Evolutionary conservation across 1,284 basidiomycete genomes (phyloP).

Genomic region (Sanghuangporus weigelae): DNA sequence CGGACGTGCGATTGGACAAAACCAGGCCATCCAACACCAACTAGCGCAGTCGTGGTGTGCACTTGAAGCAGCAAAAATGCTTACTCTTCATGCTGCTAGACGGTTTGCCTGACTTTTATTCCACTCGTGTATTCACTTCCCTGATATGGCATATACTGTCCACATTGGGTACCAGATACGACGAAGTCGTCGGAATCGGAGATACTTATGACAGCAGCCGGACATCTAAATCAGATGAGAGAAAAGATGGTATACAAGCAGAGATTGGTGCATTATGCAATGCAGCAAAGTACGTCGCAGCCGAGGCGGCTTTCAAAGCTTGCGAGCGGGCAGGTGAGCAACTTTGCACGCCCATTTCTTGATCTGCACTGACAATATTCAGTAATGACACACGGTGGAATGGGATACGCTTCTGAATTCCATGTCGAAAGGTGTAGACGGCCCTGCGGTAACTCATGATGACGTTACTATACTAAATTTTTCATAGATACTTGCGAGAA

Average conservation of each 20-base stretch:
- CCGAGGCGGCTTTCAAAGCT: slow-evolving; percentile 27
- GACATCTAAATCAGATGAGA: background rate
- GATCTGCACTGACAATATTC: slow-evolving; percentile 10
- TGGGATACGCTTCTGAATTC: slow-evolving; percentile 28
- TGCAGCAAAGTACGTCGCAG: slow-evolving; percentile 29
- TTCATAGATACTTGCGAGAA: slow-evolving; percentile 22
- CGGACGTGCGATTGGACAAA: slow-evolving; percentile 26
- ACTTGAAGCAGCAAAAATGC: slow-evolving; percentile 27
- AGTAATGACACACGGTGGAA: slow-evolving; percentile 27
- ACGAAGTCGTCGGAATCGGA: slow-evolving; percentile 11
- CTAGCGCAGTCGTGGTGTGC: slow-evolving; percentile 27
- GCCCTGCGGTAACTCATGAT: background rate
- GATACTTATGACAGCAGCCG: background rate
- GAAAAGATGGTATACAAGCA: background rate
- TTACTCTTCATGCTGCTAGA: slow-evolving; percentile 26
- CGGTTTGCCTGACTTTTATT: slow-evolving; percentile 13
- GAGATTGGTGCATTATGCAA: slow-evolving; percentile 28
- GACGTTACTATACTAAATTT: background rate
- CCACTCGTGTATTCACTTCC: background rate
- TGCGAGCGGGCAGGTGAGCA: slow-evolving; percentile 20
- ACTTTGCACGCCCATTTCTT: background rate
- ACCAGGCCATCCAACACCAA: slow-evolving; percentile 29
- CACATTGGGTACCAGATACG: background rate
- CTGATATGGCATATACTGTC: background rate
- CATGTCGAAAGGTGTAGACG: slow-evolving; percentile 18